phyloP scores from a whole-genome alignment of 1,284 basidiomycete genomes.

The Mycosarcoma mackinlayi region DNA sequence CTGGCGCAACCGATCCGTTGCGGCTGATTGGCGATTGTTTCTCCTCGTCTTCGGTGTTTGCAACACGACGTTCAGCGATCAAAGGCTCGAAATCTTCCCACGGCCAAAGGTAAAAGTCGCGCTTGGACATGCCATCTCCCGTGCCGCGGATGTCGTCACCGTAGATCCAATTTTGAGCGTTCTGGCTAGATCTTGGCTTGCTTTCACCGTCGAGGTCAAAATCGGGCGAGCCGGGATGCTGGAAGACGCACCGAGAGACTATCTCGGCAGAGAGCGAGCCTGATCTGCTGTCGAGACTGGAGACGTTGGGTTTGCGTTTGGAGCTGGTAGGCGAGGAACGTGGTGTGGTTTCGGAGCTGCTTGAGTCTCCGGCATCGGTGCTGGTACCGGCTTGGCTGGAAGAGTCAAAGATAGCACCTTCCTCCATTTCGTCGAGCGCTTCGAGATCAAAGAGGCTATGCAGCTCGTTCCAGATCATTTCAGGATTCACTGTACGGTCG shows the following conservation, averaged over 20 bases:
- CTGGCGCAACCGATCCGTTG: background rate
- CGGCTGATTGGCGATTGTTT: background rate
- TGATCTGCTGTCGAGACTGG: slow-evolving; percentile 2
- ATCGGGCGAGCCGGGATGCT: slow-evolving; percentile 47
- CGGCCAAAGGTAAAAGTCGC: slow-evolving; percentile 50
- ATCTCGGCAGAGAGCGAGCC: slow-evolving; percentile 14
- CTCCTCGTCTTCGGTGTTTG: slow-evolving; percentile 25
- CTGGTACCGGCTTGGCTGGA: slow-evolving; percentile 41
- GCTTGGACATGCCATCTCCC: slow-evolving; percentile 43
- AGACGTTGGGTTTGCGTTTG: slow-evolving; percentile 17
- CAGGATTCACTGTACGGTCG: slow-evolving; percentile 24
- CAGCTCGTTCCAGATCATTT: slow-evolving; percentile 52
- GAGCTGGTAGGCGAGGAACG: slow-evolving; percentile 6
- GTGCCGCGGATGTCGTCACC: slow-evolving; percentile 38
- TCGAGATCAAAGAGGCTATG: slow-evolving; percentile 53
- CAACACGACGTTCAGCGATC: slow-evolving; percentile 39
- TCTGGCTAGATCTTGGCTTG: slow-evolving; percentile 17
- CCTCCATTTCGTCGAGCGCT: slow-evolving; percentile 58
- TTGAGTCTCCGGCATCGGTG: slow-evolving; percentile 31
- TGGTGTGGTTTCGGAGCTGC: slow-evolving; percentile 27
- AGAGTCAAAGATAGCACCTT: slow-evolving; percentile 44
- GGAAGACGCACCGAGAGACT: slow-evolving; percentile 28
- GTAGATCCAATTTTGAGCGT: slow-evolving; percentile 43
- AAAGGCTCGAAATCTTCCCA: slow-evolving; percentile 47
- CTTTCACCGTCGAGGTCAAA: slow-evolving; percentile 23